A percentile compares a stretch with the other conserved stretches of the same genome.
These are phyloP conservation scores for Hypomyces rosellus DNA, from an alignment of 2,329 filamentous ascomycete species.

Conservation along the genomic window DNA sequence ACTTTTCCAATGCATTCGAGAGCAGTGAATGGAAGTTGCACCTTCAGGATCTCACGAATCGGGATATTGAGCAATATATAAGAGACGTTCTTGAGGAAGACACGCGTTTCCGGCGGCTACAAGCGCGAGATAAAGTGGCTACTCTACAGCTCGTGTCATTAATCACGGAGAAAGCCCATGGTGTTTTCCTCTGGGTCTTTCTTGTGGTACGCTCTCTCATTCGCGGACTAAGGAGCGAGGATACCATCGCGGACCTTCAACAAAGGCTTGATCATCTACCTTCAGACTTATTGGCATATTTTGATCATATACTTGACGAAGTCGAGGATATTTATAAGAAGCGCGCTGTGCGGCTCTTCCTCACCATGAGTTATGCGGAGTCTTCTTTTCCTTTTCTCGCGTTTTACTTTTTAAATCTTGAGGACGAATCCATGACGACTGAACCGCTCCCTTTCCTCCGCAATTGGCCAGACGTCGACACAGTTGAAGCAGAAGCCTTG, in stretches of 20 bases:
- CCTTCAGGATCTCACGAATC: constrained; percentile 12
- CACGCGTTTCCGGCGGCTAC: constrained; percentile 3
- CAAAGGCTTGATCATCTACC: constrained; percentile 8
- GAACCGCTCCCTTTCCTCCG: neutral
- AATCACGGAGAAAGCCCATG: constrained; percentile 10
- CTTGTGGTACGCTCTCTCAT: constrained; percentile 10
- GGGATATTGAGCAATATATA: constrained; percentile 12
- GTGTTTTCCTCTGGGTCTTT: constrained; percentile 19
- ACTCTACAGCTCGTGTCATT: neutral
- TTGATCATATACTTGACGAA: constrained; percentile 4
- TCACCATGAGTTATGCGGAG: constrained; percentile 5
- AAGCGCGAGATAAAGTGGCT: neutral
- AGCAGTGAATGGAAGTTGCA: constrained; percentile 5
- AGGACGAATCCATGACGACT: neutral
- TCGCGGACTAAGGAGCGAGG: constrained; percentile 1
- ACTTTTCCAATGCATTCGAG: constrained; percentile 9
- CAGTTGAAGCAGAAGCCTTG: neutral
- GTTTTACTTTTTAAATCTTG: constrained; percentile 1
- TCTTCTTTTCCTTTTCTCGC: constrained; percentile 2
- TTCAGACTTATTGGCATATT: constrained; percentile 9
- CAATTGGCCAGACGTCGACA: neutral
- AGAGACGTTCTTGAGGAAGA: constrained; percentile 1
- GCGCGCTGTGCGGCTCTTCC: neutral
- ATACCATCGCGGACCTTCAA: constrained; percentile 4
- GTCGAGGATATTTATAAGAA: constrained; percentile 5